Conservation (phyloP, 768 basidiomycete genomes). For the Tylopilus cervinicoccineus region DNA sequence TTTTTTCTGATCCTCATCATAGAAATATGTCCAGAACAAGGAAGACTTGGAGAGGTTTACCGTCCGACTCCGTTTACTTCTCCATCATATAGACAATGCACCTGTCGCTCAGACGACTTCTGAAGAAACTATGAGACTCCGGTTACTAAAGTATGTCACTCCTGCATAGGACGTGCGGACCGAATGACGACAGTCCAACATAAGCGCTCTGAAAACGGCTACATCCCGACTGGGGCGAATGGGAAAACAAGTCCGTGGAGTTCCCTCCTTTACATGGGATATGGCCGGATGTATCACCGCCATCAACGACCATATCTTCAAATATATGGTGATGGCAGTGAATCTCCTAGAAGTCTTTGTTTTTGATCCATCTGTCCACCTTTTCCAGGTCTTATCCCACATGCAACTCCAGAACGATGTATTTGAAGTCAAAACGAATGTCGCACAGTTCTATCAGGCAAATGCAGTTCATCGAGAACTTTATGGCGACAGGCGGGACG, state of each 20-base stretch:
- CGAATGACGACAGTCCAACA: background rate
- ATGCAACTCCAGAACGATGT: constrained; percentile 1
- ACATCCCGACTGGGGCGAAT: background rate
- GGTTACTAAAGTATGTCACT: background rate
- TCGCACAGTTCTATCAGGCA: background rate
- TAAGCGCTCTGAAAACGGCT: background rate
- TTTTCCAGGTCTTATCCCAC: background rate
- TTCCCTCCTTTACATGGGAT: constrained; percentile 2
- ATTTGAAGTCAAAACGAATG: background rate
- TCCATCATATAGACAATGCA: background rate
- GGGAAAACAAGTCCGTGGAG: background rate
- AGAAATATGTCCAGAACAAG: constrained; percentile 8
- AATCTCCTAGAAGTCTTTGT: background rate
- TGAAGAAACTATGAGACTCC: background rate
- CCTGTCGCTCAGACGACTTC: background rate
- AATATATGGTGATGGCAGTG: constrained; percentile 8
- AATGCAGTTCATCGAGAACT: background rate
- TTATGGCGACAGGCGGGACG: background rate
- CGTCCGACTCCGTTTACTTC: background rate
- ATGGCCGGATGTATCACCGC: background rate
- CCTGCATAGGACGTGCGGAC: background rate
- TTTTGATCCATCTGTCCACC: background rate
- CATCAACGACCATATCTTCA: background rate
- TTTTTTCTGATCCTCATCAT: background rate
- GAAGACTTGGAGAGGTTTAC: background rate